Evolutionary conservation across 75 land plant species (phyloP).

Genomic region (Pinus albicaulis): DNA sequence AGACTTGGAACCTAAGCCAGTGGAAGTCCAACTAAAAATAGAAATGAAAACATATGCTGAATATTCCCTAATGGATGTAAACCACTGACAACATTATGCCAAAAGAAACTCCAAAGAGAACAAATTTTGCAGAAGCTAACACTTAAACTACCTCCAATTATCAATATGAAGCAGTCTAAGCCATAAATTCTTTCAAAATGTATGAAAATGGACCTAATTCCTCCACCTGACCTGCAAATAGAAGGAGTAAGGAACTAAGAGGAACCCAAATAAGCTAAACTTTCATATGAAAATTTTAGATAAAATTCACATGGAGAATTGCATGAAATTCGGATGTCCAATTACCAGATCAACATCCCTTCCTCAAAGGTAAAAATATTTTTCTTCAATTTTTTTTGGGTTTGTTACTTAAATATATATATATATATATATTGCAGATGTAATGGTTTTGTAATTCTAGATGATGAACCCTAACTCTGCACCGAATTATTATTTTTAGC

Average conservation of each 20-base stretch:
- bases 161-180: neutral
- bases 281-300: neutral
- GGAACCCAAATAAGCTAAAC: neutral
- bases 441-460: too few species aligned
- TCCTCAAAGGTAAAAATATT: too few species aligned
- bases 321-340: neutral
- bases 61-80: neutral
- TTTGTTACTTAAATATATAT: too few species aligned
- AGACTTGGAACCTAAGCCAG: too few species aligned
- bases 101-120: neutral
- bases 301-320: neutral
- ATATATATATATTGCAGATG: too few species aligned
- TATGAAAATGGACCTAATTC: neutral
- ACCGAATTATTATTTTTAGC: too few species aligned
- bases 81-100: neutral
- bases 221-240: constrained; percentile 4
- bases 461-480: too few species aligned
- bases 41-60: neutral
- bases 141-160: neutral
- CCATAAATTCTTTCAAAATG: neutral
- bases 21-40: too few species aligned
- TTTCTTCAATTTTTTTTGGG: too few species aligned
- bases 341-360: too few species aligned
- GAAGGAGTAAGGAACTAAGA: neutral
- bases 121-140: too few species aligned